Evolutionary conservation across 192 early-diverging fungal genomes (phyloP), one percentile per base, ranked within the genome.

Genomic region (Coemansia umbellata): DNA sequence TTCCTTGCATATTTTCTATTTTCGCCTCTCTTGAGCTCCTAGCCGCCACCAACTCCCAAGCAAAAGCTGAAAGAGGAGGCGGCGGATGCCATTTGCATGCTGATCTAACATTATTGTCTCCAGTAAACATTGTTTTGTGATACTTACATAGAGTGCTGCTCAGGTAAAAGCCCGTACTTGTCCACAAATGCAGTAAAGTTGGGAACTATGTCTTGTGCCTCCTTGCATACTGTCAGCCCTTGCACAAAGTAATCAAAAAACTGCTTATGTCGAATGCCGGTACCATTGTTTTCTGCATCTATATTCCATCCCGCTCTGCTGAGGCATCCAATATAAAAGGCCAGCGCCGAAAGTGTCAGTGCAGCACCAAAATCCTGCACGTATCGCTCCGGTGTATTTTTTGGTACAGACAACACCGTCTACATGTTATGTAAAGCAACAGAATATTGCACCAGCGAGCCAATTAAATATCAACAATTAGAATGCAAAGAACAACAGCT

Each of bases 341-440:
- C 65, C 5, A 82, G 40, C 3, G 80, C 82, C 3, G 42, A 49
- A 10, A 79, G 69, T 6, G 80, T 84, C 60, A 82, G 50, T 24
- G 78, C 58, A 30, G 80, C 61, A 6, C 83, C 83, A 70, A 85
- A 85, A 17, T 83, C 75, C 13, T 85, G 79, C 2, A 79, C 63
- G 31, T 76, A 76, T 13, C 56, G 47, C 26, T 24, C 24, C 21
- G 78, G 63, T 7, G 74, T 54, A n/a, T 32, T 48, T 11, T 21
- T 43, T 21, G 60, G 50, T 28, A 66, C 62, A 3, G 57, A 54
- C 26, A 63, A 15, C 8, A 73, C 33, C 45, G 50, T 19, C 75
- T 71, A 67, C 37, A 59, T 14, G 15, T n/a, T n/a, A n/a, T n/a
- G n/a, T n/a, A n/a, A n/a, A n/a, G n/a, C n/a, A n/a, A n/a, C 21